phyloP scores from a whole-genome alignment of 2,329 filamentous ascomycete genomes.

The Zymoseptoria crescenta region DNA sequence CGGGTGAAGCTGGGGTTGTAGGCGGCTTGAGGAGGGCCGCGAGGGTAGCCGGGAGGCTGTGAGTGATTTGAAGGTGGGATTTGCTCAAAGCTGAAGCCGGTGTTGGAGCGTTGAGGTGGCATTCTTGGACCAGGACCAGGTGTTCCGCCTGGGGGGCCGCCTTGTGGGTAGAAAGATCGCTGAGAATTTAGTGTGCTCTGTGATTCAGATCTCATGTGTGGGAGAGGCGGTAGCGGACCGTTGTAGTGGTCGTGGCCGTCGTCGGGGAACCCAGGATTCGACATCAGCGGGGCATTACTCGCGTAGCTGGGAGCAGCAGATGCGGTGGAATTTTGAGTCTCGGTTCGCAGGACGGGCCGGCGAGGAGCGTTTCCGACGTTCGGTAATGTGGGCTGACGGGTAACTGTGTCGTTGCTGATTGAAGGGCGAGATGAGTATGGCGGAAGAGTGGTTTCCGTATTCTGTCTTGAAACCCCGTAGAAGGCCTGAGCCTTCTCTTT shows the following conservation, averaged over 20 bases:
- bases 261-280: conserved; percentile 43
- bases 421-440: conserved; percentile 46
- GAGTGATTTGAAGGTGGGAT: not conserved
- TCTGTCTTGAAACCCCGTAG: conserved; percentile 26
- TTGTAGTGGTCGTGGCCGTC: not conserved
- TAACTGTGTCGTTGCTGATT: conserved; percentile 38
- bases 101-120: conserved; percentile 9
- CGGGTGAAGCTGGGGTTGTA: conserved; percentile 6
- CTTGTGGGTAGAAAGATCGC: conserved; percentile 2
- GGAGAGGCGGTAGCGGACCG: conserved; percentile 19
- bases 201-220: conserved; percentile 14
- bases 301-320: conserved; percentile 49
- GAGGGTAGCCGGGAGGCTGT: conserved; percentile 9
- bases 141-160: conserved; percentile 3
- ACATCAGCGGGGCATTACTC: conserved; percentile 56
- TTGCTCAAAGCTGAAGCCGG: not conserved
- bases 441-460: conserved; percentile 35
- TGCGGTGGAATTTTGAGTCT: conserved; percentile 49
- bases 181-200: conserved; percentile 12
- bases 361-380: conserved; percentile 35
- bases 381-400: conserved; percentile 34
- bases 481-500: conserved; percentile 36
- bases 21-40: conserved; percentile 7
- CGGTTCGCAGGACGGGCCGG: conserved; percentile 30
- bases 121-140: conserved; percentile 4